phyloP scores from a whole-genome alignment of 805 yeast species.

The Wickerhamomyces ciferrii region DNA sequence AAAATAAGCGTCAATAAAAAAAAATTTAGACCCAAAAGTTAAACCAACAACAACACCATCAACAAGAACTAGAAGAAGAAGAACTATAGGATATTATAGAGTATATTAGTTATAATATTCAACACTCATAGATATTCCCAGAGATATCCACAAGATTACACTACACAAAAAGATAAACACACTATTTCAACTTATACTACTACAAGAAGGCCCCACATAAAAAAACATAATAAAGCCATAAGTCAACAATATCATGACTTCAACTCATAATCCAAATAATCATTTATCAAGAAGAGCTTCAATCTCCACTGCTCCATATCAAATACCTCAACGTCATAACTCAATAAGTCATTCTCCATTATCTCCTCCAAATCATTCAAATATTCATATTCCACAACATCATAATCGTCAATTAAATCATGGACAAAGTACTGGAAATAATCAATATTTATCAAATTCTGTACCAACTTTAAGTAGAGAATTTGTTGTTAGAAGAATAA shows the following conservation, averaged over 20 bases:
- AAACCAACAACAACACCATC: background rate
- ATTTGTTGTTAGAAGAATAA: constrained; percentile 76
- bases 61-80: no score
- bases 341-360: constrained; percentile 8
- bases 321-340: constrained; percentile 25
- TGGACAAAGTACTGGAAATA: background rate
- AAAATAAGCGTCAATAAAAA: background rate
- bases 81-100: no score
- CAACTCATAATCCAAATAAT: constrained; percentile 9
- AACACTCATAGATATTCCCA: no score
- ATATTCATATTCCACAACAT: constrained; percentile 12
- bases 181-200: no score
- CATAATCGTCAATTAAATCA: constrained; percentile 2
- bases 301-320: constrained; percentile 30
- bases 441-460: constrained; percentile 20
- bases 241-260: background rate
- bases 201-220: no score
- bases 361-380: constrained; percentile 17
- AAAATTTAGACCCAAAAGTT: background rate
- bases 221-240: background rate
- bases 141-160: no score
- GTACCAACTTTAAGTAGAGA: constrained; percentile 48
- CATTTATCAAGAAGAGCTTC: constrained; percentile 30
- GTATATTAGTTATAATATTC: no score
- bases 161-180: no score